phyloP scores from a whole-genome alignment of 352 stramenopile genomes.

The Phytophthora syringae region DNA sequence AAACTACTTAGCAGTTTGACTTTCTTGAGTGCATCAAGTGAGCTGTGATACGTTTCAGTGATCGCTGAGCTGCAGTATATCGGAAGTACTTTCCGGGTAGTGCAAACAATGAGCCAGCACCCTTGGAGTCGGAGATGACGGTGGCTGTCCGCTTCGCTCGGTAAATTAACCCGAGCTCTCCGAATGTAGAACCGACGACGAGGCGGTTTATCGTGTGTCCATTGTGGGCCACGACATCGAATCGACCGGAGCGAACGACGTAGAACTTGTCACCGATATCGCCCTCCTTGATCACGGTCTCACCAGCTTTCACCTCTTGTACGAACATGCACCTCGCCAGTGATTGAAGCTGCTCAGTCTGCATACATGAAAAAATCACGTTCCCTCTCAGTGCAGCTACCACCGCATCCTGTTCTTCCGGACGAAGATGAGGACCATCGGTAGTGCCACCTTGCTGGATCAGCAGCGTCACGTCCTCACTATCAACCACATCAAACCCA shows the following conservation, averaged over 20 bases:
- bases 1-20: conserved; percentile 51
- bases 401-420: conserved; percentile 46
- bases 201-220: conserved; percentile 55
- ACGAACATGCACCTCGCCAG: conserved; percentile 80
- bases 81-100: conserved; percentile 61
- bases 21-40: conserved; percentile 51
- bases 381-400: conserved; percentile 75
- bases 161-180: conserved; percentile 65
- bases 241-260: conserved; percentile 58
- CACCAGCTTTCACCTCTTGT: conserved; percentile 70
- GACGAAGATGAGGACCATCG: conserved; percentile 31
- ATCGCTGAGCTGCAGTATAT: conserved; percentile 52
- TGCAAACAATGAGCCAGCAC: conserved; percentile 46
- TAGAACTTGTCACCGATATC: conserved; percentile 87
- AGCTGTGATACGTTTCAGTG: conserved; percentile 51
- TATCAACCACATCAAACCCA: conserved; percentile 35
- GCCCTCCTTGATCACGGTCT: conserved; percentile 80
- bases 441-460: conserved; percentile 33
- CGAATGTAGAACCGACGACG: conserved; percentile 47
- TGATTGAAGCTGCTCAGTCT: conserved; percentile 71
- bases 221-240: conserved; percentile 50
- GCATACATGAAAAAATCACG: conserved; percentile 81
- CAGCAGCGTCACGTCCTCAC: conserved; percentile 40
- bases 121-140: conserved; percentile 43
- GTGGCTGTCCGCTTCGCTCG: conserved; percentile 58